A percentile compares a stretch with the other conserved stretches of the same genome.
phyloP scores from a whole-genome alignment of 768 basidiomycete species.

The Chalciporus piperatus region DNA sequence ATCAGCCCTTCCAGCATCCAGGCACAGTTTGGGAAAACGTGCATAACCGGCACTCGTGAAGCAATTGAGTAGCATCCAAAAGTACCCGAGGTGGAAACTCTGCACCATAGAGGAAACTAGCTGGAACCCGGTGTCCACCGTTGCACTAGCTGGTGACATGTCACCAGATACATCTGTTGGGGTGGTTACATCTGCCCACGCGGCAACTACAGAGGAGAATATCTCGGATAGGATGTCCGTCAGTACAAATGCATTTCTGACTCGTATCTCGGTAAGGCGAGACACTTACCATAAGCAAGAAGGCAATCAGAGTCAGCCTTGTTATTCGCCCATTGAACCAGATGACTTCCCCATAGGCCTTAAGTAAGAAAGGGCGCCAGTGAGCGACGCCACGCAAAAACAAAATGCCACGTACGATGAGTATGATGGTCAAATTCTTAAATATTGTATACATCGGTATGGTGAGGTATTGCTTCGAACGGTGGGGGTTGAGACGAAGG shows the following conservation, averaged over 20 bases:
- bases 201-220: conserved; percentile 91
- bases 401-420: conserved; percentile 64
- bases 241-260: neutral
- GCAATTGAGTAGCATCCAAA: conserved; percentile 97
- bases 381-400: conserved; percentile 1
- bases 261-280: neutral
- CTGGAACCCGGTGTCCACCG: conserved; percentile 28
- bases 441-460: conserved; percentile 99
- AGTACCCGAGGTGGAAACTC: conserved; percentile 77
- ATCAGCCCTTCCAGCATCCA: neutral
- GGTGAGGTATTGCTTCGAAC: conserved; percentile 83
- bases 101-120: conserved; percentile 45
- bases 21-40: conserved; percentile 30
- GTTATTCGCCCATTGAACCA: conserved; percentile 95
- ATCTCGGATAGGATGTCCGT: conserved; percentile 47
- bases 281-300: conserved; percentile 79
- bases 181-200: conserved; percentile 80
- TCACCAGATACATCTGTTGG: conserved; percentile 27
- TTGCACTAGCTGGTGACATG: conserved; percentile 25
- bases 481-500: neutral
- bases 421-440: conserved; percentile 99
- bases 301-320: conserved; percentile 82
- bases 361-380: neutral
- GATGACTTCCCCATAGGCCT: conserved; percentile 97
- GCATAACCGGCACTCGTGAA: conserved; percentile 87